Evolutionary conservation across 108 stramenopile species (phyloP), one percentile per base, ranked within the genome.

Genomic region (Pseudonitzschia multistriata): DNA sequence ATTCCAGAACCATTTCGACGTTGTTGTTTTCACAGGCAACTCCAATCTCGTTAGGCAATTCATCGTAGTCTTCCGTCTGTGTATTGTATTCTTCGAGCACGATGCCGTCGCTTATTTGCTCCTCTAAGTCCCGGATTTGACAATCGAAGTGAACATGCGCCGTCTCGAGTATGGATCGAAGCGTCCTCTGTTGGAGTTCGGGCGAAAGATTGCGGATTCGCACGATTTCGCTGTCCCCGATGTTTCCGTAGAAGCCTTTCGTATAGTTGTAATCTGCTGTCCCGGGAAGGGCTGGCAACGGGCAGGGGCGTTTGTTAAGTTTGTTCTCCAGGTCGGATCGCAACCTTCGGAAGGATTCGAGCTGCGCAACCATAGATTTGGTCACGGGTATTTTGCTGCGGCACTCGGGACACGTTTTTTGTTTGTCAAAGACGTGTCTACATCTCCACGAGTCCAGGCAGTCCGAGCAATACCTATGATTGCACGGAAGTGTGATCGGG

Each of bases 391-490:
- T 55, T 30, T 30, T 30, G 27, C 29, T 55, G 27, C 54, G 54
- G 29, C 54, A 55, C 14, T 55, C 24, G 7, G 54, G 54, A 55
- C 54, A 55, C 7, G 54, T 55, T 55, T 30, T 55, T 30, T 55
- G 27, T 27, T 55, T 55, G 29, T 55, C 54, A 21, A 30, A 8
- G 54, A 55, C 54, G 22, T 55, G 29, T 25, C 29, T 24, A n/a
- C 29, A 55, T n/a, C 54, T 55, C 54, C 54, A 55, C 54, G 29
- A 28, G 22, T 55, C 54, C 29, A 66, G 29, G 24, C 65, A 66
- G 17, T 42, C 17, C 21, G 5, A 45, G 36, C 65, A 66, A 66
- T 28, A 66, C 24, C 29, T 66, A 14, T 66, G 65, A 24, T 40
- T 40, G 27, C 65, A 66, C 7, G 45, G 37, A 29, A 66, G 45